phyloP scores from a whole-genome alignment of 306 rosid species.

The Crotalaria pallida region DNA sequence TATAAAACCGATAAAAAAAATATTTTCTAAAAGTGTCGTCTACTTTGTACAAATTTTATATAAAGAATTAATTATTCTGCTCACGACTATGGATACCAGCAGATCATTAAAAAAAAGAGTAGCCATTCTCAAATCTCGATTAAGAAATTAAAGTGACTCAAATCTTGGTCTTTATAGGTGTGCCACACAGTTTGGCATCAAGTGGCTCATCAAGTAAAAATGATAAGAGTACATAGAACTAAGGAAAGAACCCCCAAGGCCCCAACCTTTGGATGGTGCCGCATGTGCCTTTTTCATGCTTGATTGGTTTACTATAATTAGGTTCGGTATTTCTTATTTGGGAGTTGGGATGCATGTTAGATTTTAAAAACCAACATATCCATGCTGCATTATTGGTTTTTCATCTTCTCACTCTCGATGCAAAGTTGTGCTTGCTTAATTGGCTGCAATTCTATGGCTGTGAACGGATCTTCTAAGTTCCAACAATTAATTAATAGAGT shows the following conservation, averaged over 20 bases:
- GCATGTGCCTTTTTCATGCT: constrained; percentile 3
- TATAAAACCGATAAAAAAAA: no score
- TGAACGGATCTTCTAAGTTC: background rate
- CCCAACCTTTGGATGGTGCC: constrained; percentile 22
- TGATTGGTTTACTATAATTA: constrained; percentile 10
- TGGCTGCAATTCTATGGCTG: background rate
- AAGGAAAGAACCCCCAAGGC: background rate
- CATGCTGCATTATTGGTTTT: background rate
- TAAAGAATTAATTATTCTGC: no score
- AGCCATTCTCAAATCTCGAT: constrained; percentile 20
- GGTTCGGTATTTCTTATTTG: constrained; percentile 19
- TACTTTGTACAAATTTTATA: no score
- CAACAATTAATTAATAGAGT: no score
- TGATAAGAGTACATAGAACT: constrained; percentile 6
- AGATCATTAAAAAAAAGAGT: no score
- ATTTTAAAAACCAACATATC: background rate
- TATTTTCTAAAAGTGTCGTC: no score
- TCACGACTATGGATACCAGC: no score
- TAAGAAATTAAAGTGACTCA: constrained; percentile 12
- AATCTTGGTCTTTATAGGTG: constrained; percentile 16
- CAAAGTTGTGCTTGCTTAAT: background rate
- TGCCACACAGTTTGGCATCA: constrained; percentile 12
- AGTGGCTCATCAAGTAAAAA: background rate
- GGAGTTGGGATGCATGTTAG: background rate
- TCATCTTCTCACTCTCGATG: background rate